phyloP scores from a whole-genome alignment of 305 asterid genomes.

The Fraxinus velutina region DNA sequence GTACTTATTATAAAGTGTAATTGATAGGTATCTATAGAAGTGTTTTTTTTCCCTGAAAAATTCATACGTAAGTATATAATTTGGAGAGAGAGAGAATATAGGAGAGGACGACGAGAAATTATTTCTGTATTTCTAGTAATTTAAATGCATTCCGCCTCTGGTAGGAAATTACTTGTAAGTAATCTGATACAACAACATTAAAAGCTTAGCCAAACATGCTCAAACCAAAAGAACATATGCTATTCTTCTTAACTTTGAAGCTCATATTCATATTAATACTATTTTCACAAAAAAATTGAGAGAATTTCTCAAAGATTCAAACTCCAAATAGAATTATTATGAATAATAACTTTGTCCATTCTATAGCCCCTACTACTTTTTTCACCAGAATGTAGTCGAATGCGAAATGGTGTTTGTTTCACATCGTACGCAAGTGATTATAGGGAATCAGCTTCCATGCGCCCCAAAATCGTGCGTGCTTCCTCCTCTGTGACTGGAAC shows the following conservation, averaged over 20 bases:
- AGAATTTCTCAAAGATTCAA: not conserved
- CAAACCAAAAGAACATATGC: not conserved
- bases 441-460: constrained; percentile 70
- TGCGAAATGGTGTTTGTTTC: not conserved
- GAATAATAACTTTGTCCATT: not conserved
- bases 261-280: not conserved
- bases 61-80: not conserved
- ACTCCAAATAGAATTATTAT: not conserved
- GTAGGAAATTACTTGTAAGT: not conserved
- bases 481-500: constrained; percentile 97
- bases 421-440: constrained; percentile 6
- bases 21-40: constrained; percentile 25
- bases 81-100: not conserved
- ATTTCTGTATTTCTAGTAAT: not conserved
- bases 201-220: not conserved
- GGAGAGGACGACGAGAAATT: not conserved
- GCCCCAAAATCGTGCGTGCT: constrained; percentile 67
- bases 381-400: not conserved
- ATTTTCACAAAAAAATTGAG: not conserved
- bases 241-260: not conserved
- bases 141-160: not conserved
- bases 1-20: constrained; percentile 41
- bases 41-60: constrained; percentile 11
- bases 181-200: not conserved
- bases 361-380: not conserved